A percentile compares a stretch with the other conserved stretches of the same genome.
These are phyloP conservation scores for Wickerhamomyces rabaulensis DNA, from an alignment of 805 yeast genomes.

Conservation along the genomic window DNA sequence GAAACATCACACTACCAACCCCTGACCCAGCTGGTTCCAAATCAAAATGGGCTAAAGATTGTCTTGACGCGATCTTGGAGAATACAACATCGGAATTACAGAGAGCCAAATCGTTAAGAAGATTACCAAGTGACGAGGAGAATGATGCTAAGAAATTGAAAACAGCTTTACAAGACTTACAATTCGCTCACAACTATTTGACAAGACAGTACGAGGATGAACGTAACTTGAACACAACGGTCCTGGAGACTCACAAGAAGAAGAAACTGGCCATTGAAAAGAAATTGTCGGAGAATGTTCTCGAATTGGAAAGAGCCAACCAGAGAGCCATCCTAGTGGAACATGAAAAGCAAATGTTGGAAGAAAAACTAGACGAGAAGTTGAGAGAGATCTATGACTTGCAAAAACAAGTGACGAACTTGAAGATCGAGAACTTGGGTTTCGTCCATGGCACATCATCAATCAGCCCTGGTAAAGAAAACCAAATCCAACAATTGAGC, in stretches of 20 bases:
- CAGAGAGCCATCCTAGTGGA: conserved; percentile 31
- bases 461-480: conserved; percentile 9
- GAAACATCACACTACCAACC: conserved; percentile 17
- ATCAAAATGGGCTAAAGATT: conserved; percentile 22
- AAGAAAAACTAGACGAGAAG: conserved; percentile 24
- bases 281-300: conserved; percentile 37
- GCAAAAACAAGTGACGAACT: conserved; percentile 38
- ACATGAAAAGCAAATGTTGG: conserved; percentile 29
- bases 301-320: conserved; percentile 31
- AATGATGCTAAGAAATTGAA: conserved; percentile 26
- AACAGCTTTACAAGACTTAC: conserved; percentile 63
- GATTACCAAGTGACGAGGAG: not conserved
- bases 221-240: conserved; percentile 46
- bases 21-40: conserved; percentile 14
- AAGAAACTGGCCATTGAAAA: conserved; percentile 48
- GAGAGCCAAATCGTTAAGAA: not conserved
- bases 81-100: not conserved
- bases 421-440: conserved; percentile 27
- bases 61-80: conserved; percentile 15
- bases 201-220: conserved; percentile 66
- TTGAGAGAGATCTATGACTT: conserved; percentile 38
- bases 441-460: conserved; percentile 7
- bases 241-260: conserved; percentile 48
- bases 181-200: conserved; percentile 65
- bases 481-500: not conserved